Evolutionary conservation across 2,329 filamentous ascomycete genomes (phyloP).

Genomic region (Lasiodiplodia gonubiensis): DNA sequence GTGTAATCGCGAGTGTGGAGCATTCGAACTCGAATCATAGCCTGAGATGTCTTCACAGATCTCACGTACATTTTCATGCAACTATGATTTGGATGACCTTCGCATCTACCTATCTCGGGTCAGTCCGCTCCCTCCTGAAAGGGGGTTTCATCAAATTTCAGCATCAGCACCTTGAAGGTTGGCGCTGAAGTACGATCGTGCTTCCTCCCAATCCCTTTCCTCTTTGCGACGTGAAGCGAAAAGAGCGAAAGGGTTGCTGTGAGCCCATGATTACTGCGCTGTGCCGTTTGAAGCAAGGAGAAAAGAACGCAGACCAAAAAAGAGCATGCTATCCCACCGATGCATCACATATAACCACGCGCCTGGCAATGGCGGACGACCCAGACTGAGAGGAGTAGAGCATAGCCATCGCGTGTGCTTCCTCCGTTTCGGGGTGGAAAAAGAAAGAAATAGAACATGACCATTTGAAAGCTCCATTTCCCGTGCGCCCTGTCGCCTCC

Average conservation of each 20-base stretch:
- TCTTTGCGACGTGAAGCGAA: neutral
- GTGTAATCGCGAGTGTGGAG: neutral
- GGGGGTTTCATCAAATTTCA: neutral
- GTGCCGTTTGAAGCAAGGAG: neutral
- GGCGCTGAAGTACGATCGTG: neutral
- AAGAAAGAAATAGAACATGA: slow-evolving; percentile 1
- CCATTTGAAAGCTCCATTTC: neutral
- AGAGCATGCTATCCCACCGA: slow-evolving; percentile 19
- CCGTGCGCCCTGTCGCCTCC: slow-evolving; percentile 10
- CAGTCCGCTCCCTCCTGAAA: neutral
- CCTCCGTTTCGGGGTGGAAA: neutral
- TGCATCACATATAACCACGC: slow-evolving; percentile 4
- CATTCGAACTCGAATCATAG: neutral
- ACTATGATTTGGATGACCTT: slow-evolving; percentile 5
- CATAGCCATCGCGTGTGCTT: slow-evolving; percentile 1
- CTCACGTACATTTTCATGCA: neutral
- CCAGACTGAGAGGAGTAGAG: neutral
- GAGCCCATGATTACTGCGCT: neutral
- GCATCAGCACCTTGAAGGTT: neutral
- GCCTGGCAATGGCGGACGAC: neutral
- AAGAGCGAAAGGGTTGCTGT: neutral
- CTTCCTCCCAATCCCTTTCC: neutral
- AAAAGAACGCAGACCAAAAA: neutral
- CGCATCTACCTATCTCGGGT: slow-evolving; percentile 1
- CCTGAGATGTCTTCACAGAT: neutral